A percentile compares a stretch with the other conserved stretches of the same genome.
phyloP scores from a whole-genome alignment of 1,284 basidiomycete genomes.

The Trichosporon inkin region DNA sequence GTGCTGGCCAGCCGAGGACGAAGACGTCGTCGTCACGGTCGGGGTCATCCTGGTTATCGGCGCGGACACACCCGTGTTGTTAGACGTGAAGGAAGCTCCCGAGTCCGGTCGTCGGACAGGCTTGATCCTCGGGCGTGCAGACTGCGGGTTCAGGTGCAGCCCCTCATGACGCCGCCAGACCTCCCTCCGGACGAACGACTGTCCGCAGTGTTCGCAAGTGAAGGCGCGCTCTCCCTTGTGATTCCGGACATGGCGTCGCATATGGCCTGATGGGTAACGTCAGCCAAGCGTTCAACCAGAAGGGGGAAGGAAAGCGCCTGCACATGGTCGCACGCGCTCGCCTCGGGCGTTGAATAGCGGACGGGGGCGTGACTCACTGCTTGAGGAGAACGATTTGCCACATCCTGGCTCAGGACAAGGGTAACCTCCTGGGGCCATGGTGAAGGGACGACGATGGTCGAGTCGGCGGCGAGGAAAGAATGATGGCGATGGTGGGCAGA shows the following conservation, averaged over 20 bases:
- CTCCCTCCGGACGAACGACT: slow-evolving; percentile 15
- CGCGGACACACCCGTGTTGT: neutral
- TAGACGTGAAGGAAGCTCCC: neutral
- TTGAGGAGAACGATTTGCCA: slow-evolving; percentile 7
- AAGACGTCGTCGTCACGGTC: slow-evolving; percentile 2
- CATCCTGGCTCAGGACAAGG: slow-evolving; percentile 9
- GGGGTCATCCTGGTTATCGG: neutral
- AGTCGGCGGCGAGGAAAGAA: neutral
- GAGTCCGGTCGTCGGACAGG: slow-evolving; percentile 10
- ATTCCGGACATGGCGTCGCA: slow-evolving; percentile 17
- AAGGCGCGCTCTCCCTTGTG: slow-evolving; percentile 14
- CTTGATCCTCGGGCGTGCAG: slow-evolving; percentile 15
- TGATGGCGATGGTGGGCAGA: neutral
- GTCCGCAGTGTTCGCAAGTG: slow-evolving; percentile 16
- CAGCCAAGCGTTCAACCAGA: neutral
- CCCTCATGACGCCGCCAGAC: slow-evolving; percentile 18
- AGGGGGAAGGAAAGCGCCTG: neutral
- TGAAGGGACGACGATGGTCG: neutral
- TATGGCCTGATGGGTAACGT: slow-evolving; percentile 15
- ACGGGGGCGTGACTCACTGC: slow-evolving; percentile 1
- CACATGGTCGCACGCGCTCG: neutral
- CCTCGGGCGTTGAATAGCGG: neutral
- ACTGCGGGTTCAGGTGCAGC: slow-evolving; percentile 18
- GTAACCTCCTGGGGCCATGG: slow-evolving; percentile 5
- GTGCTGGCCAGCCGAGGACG: neutral